A percentile compares a stretch with the other conserved stretches of the same genome.
These are phyloP conservation scores for Populus ilicifolia DNA, from an alignment of 345 rosid genomes.

Conservation along the genomic window DNA sequence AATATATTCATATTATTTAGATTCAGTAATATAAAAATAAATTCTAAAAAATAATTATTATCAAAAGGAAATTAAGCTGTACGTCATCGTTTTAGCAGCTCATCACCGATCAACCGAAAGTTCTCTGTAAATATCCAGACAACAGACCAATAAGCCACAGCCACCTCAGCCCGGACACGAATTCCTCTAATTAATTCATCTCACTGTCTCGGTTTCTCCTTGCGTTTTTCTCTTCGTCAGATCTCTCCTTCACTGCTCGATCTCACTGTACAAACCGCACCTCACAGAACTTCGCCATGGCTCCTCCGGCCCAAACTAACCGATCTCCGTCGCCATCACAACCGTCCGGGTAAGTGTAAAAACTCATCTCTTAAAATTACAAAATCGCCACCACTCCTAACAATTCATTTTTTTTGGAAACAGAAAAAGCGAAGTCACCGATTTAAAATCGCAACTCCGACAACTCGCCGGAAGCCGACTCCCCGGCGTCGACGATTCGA, in stretches of 20 bases:
- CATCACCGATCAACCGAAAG: neutral
- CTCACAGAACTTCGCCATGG: slow-evolving; percentile 40
- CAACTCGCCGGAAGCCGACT: slow-evolving; percentile 96
- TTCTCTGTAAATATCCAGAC: neutral
- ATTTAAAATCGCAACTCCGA: slow-evolving; percentile 87
- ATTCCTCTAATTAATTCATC: neutral
- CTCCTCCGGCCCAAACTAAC: slow-evolving; percentile 79
- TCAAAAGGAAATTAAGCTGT: too few species aligned
- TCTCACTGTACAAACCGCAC: slow-evolving; percentile 16
- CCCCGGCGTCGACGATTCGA: slow-evolving; percentile 91
- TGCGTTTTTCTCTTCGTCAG: slow-evolving; percentile 4
- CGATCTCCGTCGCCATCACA: slow-evolving; percentile 89
- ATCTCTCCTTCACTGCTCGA: slow-evolving; percentile 27
- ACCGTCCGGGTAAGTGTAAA: slow-evolving; percentile 77
- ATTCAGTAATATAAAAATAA: too few species aligned
- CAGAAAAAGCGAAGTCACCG: slow-evolving; percentile 95
- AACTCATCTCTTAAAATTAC: neutral
- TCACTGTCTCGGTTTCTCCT: neutral
- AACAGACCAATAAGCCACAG: slow-evolving; percentile 1
- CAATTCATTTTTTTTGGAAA: neutral
- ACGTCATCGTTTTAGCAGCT: neutral
- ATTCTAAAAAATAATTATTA: too few species aligned
- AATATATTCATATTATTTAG: too few species aligned
- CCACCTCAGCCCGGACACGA: slow-evolving; percentile 7
- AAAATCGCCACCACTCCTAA: neutral